Evolutionary conservation across 2,329 filamentous ascomycete genomes (phyloP), one percentile per base, ranked within the genome.

Genomic region (Trichoderma gracile): DNA sequence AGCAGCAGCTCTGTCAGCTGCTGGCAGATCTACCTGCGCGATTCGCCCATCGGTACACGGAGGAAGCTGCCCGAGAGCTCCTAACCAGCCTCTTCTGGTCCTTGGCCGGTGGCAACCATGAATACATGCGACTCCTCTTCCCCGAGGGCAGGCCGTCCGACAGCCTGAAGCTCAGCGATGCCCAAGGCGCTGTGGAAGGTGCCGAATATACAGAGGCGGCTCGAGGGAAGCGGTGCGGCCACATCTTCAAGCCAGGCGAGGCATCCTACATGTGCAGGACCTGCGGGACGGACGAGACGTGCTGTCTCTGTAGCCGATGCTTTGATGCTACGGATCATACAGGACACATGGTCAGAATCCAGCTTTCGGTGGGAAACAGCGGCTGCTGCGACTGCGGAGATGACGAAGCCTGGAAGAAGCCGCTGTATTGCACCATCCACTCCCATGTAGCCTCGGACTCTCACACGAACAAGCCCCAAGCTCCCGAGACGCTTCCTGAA

Each of bases 301-400:
- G 94, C 77, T 94, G 95, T 56, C 84, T 99, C 17, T 99, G 95
- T 79, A 92, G 91, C 72, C 89, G 89, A 69, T 99, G 95, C 78
- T 99, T 97, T 75, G 92, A 98, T 73, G 88, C 93, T 27, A 98
- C 94, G 45, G 94, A 99, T 73, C 95, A 99, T 76, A 89, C 92
- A 12, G 93, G 90, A 14, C 95, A 99, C 77, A 91, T 92, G 79
- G 93, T 98, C 63, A 89, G 91, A 72, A 92, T 99, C 65, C 90
- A 85, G 65, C 88, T 97, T 53, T 96, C 93, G 1, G 87, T 90
- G 2, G 94, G 94, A 7, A 97, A 97, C 74, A 95, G 90, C 73
- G 94, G 94, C 50, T 98, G 96, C 79, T 99, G 95, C 77, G 95
- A 99, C 77, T 99, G 95, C 74, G 95, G 95, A 65, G 95, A 99